Evolutionary conservation across 805 yeast genomes (phyloP), one percentile per base, ranked within the genome.

Genomic region (Geotrichum ghanense): DNA sequence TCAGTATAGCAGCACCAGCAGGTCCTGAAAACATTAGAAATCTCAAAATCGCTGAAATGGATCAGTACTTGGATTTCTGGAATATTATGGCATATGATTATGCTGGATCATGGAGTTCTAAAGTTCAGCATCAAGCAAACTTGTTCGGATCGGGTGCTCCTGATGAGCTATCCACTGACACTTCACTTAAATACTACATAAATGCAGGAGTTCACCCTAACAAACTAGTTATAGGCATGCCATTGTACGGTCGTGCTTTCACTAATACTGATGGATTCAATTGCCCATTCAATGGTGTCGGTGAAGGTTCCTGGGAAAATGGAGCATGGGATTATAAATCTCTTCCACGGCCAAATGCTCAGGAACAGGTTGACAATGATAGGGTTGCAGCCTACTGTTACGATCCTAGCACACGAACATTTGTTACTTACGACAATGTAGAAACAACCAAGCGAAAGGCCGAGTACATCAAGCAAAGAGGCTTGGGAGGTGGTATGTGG

Each of bases 11-110:
- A 0, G 73, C 84, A 2, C 95, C 97, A 0, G 83, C 81, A 0
- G 76, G 78, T 7, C 54, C 61, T 0, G 75, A 72, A 3, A 70
- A 72, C 45, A 57, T 79, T 16, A 45, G 54, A 3, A 51, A 60
- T 3, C 66, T 81, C 45, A 62, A 72, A 3, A 55, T 88, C 1
- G 43, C 50, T 1, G 71, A 70, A n/a, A 71, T 90, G 74, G 81
- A 81, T 53, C 57, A 59, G 21, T 70, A 71, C 53, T 58, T 92
- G 17, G 67, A 76, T 17, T 76, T 77, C 53, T 88, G 89, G 83
- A 89, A 90, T 59, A 60, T 92, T 49, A 90, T 90, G 97, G 78
- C 92, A 17, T 90, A 92, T 61, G 97, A 92, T 61, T 83, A 80
- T 55, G 66, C 79, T 1, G 97, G 97, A 0, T 69, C 74, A 5